Evolutionary conservation across 2,329 filamentous ascomycete species (phyloP).

Genomic region (Arthrinium puccinioides): DNA sequence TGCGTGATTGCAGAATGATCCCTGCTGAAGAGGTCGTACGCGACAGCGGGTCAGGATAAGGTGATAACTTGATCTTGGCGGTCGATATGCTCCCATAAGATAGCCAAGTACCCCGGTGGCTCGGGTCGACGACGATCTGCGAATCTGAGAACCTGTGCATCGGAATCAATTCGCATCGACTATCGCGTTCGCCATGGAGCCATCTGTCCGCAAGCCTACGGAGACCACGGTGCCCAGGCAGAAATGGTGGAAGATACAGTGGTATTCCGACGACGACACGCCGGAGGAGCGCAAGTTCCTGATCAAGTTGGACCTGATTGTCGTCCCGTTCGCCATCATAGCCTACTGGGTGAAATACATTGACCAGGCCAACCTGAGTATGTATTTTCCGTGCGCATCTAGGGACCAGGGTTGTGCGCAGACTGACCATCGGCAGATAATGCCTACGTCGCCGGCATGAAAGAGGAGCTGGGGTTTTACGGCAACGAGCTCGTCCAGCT

Average conservation of each 20-base stretch:
- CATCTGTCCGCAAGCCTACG: no score
- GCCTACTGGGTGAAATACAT: slow-evolving; percentile 15
- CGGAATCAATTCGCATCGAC: no score
- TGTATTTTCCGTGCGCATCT: no score
- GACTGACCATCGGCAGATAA: slow-evolving; percentile 36
- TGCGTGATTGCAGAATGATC: no score
- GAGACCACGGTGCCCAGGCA: background rate
- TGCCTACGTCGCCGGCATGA: slow-evolving; percentile 47
- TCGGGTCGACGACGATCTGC: no score
- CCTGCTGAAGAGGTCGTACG: no score
- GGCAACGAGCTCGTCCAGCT: slow-evolving; percentile 49
- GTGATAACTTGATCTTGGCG: no score
- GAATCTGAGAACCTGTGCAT: no score
- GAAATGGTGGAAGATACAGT: slow-evolving; percentile 4
- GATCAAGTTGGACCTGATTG: slow-evolving; percentile 11
- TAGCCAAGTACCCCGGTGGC: no score
- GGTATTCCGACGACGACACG: slow-evolving; percentile 12
- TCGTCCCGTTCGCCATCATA: slow-evolving; percentile 13
- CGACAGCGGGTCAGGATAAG: no score
- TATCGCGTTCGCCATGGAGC: no score
- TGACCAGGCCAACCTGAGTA: slow-evolving; percentile 13
- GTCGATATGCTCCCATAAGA: no score
- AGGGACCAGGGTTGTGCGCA: background rate
- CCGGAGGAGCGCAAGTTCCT: slow-evolving; percentile 12
- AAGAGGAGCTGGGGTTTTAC: slow-evolving; percentile 41